phyloP scores from a whole-genome alignment of 2,329 filamentous ascomycete genomes.

The Penicillium verrucosum region DNA sequence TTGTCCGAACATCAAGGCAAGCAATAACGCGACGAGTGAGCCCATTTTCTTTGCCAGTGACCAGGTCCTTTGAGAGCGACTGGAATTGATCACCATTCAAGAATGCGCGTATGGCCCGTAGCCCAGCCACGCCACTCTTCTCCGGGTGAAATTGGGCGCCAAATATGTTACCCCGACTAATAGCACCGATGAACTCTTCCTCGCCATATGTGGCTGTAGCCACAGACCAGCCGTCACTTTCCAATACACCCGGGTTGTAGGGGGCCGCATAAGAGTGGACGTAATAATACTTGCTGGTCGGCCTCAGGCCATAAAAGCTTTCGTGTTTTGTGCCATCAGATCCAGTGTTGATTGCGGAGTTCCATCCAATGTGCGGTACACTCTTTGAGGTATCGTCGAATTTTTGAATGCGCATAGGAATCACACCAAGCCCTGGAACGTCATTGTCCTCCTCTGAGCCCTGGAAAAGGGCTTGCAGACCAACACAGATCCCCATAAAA shows the following conservation, averaged over 20 bases:
- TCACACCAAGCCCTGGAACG: conserved; percentile 70
- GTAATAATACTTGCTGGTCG: conserved; percentile 95
- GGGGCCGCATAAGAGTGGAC: conserved; percentile 90
- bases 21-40: conserved; percentile 93
- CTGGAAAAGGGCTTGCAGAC: conserved; percentile 83
- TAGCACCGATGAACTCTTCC: conserved; percentile 87
- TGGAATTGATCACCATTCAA: conserved; percentile 65
- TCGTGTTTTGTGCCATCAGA: conserved; percentile 43
- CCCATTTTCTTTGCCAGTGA: conserved; percentile 50
- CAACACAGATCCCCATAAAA: conserved; percentile 97
- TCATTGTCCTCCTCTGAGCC: conserved; percentile 74
- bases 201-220: conserved; percentile 83
- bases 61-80: conserved; percentile 43
- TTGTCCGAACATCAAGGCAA: conserved; percentile 90
- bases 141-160: conserved; percentile 97
- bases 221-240: conserved; percentile 83
- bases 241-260: conserved; percentile 69
- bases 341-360: conserved; percentile 65
- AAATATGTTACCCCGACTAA: conserved; percentile 80
- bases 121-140: conserved; percentile 86
- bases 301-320: conserved; percentile 72
- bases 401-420: conserved; percentile 67
- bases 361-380: conserved; percentile 99
- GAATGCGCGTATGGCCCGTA: conserved; percentile 81
- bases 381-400: conserved; percentile 78